Evolutionary conservation across 2,329 filamentous ascomycete genomes (phyloP), one percentile per base, ranked within the genome.

Genomic region (Sporothrix brasiliensis): DNA sequence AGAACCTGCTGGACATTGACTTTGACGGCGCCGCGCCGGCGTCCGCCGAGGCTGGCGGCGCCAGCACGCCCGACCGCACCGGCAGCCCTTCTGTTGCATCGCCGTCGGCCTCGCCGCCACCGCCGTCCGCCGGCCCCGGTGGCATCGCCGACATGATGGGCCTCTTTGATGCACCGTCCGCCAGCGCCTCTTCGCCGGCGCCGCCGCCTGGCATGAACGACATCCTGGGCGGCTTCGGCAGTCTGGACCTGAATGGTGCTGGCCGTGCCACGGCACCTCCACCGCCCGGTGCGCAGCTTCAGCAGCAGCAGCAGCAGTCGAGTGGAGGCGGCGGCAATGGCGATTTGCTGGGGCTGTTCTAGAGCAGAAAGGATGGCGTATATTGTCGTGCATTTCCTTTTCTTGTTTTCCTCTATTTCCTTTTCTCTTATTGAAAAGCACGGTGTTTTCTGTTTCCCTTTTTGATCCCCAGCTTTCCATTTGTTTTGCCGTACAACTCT

Each of bases 161-260:
- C 70, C 83, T 92, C 78, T 92, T 92, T 72, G 90, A 91, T 66
- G 88, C 61, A 72, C 79, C 76, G 72, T 7, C 82, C 83, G 2
- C 83, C 84, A 1, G 79, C 81, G 39, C 69, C 7, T 3, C 67
- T 1, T 56, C 70, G 14, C 53, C 4, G 76, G 79, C 70, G 75
- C 78, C 69, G 44, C 75, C 72, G 69, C 78, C 71, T 4, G 92
- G 89, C 69, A 87, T 97, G 84, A 92, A 92, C 74, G 94, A 98
- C 80, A 82, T 99, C 76, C 91, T 97, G 84, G 93, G 93, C 77
- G 94, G 94, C 0, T 96, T 99, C 77, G 92, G 89, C 39, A 89
- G 88, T 4, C 84, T 99, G 81, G 89, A 92, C 80, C 83, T 99
- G 77, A 87, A 89, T 61, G 88, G 87, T 47, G 53, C 53, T 53